Conservation (phyloP, 306 rosid species). For the Ziziphus jujuba region DNA sequence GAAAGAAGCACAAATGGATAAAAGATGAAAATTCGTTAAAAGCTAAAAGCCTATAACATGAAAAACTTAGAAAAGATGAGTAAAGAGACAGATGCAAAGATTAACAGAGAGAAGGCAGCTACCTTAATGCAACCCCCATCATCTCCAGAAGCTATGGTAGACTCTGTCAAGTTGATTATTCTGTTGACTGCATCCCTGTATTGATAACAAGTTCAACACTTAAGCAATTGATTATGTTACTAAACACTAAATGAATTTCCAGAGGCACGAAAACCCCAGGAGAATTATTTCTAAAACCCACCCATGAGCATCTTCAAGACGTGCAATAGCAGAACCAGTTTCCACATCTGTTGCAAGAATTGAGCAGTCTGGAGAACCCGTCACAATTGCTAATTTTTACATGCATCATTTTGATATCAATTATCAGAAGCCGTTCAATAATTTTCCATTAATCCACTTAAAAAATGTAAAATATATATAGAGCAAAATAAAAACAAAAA, state of each 20-base stretch:
- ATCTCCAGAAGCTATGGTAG: conserved; percentile 87
- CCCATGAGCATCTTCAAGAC: conserved; percentile 76
- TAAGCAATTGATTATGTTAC: neutral
- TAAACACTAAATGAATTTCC: neutral
- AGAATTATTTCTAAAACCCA: conserved; percentile 25
- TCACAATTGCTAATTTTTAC: conserved; percentile 51
- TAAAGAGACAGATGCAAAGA: conserved; percentile 14
- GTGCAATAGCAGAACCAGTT: conserved; percentile 77
- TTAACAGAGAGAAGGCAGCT: conserved; percentile 10
- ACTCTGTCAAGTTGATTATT: conserved; percentile 66
- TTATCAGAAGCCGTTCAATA: neutral
- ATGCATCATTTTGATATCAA: neutral
- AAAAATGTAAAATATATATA: too few species aligned
- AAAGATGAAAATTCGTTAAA: too few species aligned
- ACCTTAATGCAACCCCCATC: conserved; percentile 89
- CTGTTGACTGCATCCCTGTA: conserved; percentile 70
- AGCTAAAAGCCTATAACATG: too few species aligned
- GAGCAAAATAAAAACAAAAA: neutral
- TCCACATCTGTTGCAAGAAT: conserved; percentile 83
- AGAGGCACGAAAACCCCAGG: neutral
- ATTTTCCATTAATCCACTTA: neutral
- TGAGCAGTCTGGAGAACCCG: conserved; percentile 83
- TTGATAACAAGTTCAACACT: neutral
- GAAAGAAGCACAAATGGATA: too few species aligned
- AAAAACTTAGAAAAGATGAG: too few species aligned